Conservation (phyloP, 2,329 filamentous ascomycete genomes). For the Verticillium nubilum region DNA sequence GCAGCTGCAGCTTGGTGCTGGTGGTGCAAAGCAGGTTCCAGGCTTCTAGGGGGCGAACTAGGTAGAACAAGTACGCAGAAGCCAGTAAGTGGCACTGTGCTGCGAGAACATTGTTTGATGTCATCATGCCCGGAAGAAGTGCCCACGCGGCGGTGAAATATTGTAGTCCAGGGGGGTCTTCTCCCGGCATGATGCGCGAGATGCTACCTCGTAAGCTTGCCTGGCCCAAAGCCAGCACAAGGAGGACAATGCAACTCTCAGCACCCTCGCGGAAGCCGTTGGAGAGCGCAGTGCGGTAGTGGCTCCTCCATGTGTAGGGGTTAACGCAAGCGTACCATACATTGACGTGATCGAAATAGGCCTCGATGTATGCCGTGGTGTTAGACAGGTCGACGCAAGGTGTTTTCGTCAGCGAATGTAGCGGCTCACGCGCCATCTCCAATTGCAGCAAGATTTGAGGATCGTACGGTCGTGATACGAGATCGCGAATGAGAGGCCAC, state of each 20-base stretch:
- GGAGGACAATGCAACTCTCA: slow-evolving; percentile 75
- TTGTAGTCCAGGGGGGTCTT: slow-evolving; percentile 68
- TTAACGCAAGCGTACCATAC: slow-evolving; percentile 85
- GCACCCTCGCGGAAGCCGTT: slow-evolving; percentile 73
- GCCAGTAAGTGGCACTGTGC: slow-evolving; percentile 78
- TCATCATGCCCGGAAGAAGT: slow-evolving; percentile 72
- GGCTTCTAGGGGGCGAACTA: slow-evolving; percentile 75
- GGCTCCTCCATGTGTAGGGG: slow-evolving; percentile 71
- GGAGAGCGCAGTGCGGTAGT: slow-evolving; percentile 70
- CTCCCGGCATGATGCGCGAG: slow-evolving; percentile 60
- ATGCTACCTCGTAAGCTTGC: slow-evolving; percentile 73
- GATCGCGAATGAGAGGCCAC: slow-evolving; percentile 73
- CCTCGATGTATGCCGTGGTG: slow-evolving; percentile 67
- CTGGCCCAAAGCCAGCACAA: slow-evolving; percentile 73
- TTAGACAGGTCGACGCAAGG: slow-evolving; percentile 68
- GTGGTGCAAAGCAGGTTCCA: slow-evolving; percentile 77
- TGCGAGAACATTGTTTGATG: slow-evolving; percentile 69
- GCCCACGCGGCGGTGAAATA: slow-evolving; percentile 81
- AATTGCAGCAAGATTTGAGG: slow-evolving; percentile 77
- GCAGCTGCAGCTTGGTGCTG: slow-evolving; percentile 74
- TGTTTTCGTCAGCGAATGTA: slow-evolving; percentile 60
- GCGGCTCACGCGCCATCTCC: slow-evolving; percentile 73
- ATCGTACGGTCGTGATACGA: slow-evolving; percentile 73
- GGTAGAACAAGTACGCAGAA: slow-evolving; percentile 76
- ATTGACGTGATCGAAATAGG: slow-evolving; percentile 77